Evolutionary conservation across 2,329 filamentous ascomycete species (phyloP), one percentile per base, ranked within the genome.

Genomic region (Monilinia polystroma): DNA sequence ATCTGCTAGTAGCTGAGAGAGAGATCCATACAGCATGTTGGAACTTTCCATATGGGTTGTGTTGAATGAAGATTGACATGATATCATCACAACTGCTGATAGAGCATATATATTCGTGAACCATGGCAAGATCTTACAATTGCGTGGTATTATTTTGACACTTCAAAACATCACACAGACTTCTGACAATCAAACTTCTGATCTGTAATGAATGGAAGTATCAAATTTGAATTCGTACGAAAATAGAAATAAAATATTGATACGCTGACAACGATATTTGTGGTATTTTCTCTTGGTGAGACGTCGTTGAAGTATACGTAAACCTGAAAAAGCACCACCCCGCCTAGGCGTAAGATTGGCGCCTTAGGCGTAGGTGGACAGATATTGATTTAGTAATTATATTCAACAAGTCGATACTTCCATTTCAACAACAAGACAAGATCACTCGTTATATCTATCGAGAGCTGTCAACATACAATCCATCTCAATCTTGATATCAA

Each of bases 401-500:
- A 47, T 59, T 41, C 18, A 45, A 26, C 41, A 20, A 20, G 12
- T 45, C 8, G 32, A 26, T n/a, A 20, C 35, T 56, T 16, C 32
- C 12, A 23, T 56, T 16, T 51, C 32, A 62, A 62, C 45, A 62
- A 62, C 58, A 38, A 51, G 45, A 51, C 45, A 38, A 51, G 45
- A 51, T 32, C 41, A n/a, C 45, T 65, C 63, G 49, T 64, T 20
- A 35, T 26, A 49, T 32, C 12, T 14, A 20, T 51, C 32, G 11
- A 51, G 18, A 60, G 43, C 29, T 23, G 51, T 60, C 41, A 51
- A 49, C 20, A 8, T 60, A 38, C 29, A 12, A 43, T 59, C 29
- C 43, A 38, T 41, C 35, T 51, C 43, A n/a, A 56, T 64, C 23
- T 26, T 64, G 64, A 26, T n/a, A 35, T 53, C 68, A 75, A 70